phyloP scores from a whole-genome alignment of 495 filamentous ascomycete genomes.

The Beverwykella pulmonaria region DNA sequence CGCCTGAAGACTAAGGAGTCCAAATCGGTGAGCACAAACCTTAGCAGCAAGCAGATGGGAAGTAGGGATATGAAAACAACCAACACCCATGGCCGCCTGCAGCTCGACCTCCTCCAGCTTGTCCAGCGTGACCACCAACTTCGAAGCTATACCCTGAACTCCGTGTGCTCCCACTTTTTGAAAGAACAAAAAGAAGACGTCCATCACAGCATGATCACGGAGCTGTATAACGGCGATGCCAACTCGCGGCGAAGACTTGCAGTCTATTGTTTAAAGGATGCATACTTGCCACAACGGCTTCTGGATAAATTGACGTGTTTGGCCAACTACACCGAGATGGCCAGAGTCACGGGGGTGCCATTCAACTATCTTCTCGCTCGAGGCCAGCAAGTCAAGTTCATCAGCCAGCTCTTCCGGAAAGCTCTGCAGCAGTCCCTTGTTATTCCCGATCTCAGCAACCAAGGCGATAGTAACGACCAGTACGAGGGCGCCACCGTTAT shows the following conservation, averaged over 20 bases:
- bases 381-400: constrained; percentile 96
- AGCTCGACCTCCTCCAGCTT: constrained; percentile 89
- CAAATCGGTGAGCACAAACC: constrained; percentile 71
- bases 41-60: constrained; percentile 98
- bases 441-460: constrained; percentile 76
- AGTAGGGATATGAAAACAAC: constrained; percentile 91
- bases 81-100: constrained; percentile 90
- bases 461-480: constrained; percentile 66
- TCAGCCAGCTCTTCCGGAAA: constrained; percentile 96
- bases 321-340: constrained; percentile 99
- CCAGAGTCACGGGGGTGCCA: constrained; percentile 96
- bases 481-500: constrained; percentile 99
- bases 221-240: constrained; percentile 90
- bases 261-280: constrained; percentile 97
- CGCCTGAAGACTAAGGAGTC: constrained; percentile 68
- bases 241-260: constrained; percentile 88
- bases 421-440: constrained; percentile 89
- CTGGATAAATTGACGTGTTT: constrained; percentile 98
- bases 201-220: constrained; percentile 98
- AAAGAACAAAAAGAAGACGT: constrained; percentile 99
- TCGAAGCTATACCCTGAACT: constrained; percentile 95
- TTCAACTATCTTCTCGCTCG: constrained; percentile 92
- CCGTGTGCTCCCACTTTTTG: constrained; percentile 93
- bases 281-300: constrained; percentile 88
- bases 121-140: constrained; percentile 94